Percentiles rank a stretch among this genome's conserved stretches.
phyloP scores from a whole-genome alignment of 164 flowering plant genomes.

The Warburgia ugandensis region DNA sequence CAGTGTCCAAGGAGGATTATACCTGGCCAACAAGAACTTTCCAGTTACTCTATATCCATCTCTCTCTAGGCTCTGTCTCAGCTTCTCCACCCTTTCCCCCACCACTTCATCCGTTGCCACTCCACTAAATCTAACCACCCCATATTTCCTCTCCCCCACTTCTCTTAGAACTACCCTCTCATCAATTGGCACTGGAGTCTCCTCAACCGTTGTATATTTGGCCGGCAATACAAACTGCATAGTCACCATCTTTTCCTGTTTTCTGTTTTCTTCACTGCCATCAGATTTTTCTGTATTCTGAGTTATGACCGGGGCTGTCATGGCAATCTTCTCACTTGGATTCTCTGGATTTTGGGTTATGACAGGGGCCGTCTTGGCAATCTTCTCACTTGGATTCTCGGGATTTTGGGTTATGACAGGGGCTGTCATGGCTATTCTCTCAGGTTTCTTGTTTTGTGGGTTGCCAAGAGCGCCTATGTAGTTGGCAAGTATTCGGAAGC shows the following conservation, averaged over 20 bases:
- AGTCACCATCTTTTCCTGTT: no score
- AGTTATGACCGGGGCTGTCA: no score
- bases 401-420: slow-evolving; percentile 62
- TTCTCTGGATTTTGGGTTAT: slow-evolving; percentile 32
- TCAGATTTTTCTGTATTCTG: no score
- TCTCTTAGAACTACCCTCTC: slow-evolving; percentile 80
- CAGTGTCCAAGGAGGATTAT: slow-evolving; percentile 84
- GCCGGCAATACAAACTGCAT: slow-evolving; percentile 74
- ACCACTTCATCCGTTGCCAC: slow-evolving; percentile 52
- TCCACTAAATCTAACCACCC: slow-evolving; percentile 72
- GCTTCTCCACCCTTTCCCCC: slow-evolving; percentile 51
- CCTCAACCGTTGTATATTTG: slow-evolving; percentile 58
- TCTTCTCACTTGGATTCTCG: slow-evolving; percentile 29
- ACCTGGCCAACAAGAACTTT: slow-evolving; percentile 57
- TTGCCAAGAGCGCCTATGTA: slow-evolving; percentile 76
- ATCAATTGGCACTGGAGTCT: slow-evolving; percentile 71
- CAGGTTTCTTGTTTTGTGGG: slow-evolving; percentile 67
- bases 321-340: slow-evolving; percentile 38
- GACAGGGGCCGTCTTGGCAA: slow-evolving; percentile 89
- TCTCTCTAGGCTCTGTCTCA: slow-evolving; percentile 53
- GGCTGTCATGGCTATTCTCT: no score
- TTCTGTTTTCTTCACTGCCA: no score
- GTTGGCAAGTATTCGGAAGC: slow-evolving; percentile 61
- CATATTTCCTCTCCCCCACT: slow-evolving; percentile 67
- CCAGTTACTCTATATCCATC: slow-evolving; percentile 65